These are phyloP conservation scores for Firmiana major DNA, from an alignment of 345 rosid genomes.

Conservation along the genomic window DNA sequence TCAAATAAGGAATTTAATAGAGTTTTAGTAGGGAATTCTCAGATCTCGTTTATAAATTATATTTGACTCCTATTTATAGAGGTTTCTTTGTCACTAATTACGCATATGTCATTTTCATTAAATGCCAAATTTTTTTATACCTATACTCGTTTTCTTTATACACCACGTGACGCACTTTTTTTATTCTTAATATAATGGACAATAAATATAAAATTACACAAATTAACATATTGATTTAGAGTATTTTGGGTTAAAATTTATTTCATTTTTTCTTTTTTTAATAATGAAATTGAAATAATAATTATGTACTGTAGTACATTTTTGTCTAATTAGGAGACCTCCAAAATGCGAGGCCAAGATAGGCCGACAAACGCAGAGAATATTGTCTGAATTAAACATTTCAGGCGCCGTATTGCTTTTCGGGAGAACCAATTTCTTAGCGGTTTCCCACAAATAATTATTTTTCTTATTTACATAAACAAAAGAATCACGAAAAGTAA, in stretches of 20 bases:
- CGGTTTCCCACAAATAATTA: background rate
- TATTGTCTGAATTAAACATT: background rate
- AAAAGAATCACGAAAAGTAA: background rate
- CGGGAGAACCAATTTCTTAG: background rate
- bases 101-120: too few relatives aligned
- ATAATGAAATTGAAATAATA: background rate
- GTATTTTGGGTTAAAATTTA: background rate
- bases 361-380: background rate
- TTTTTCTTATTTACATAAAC: background rate
- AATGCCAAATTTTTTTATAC: too few relatives aligned
- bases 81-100: too few relatives aligned
- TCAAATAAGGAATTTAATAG: too few relatives aligned
- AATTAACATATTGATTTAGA: too few relatives aligned
- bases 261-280: background rate
- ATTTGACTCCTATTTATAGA: too few relatives aligned
- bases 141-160: too few relatives aligned
- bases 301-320: background rate
- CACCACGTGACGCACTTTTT: too few relatives aligned
- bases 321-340: background rate
- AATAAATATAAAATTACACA: too few relatives aligned
- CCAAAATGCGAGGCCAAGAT: background rate
- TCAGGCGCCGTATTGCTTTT: background rate
- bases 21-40: too few relatives aligned
- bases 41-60: too few relatives aligned
- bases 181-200: too few relatives aligned